These are phyloP conservation scores for Auriculariales sp. DNA, from an alignment of 768 basidiomycete species.

Conservation along the genomic window DNA sequence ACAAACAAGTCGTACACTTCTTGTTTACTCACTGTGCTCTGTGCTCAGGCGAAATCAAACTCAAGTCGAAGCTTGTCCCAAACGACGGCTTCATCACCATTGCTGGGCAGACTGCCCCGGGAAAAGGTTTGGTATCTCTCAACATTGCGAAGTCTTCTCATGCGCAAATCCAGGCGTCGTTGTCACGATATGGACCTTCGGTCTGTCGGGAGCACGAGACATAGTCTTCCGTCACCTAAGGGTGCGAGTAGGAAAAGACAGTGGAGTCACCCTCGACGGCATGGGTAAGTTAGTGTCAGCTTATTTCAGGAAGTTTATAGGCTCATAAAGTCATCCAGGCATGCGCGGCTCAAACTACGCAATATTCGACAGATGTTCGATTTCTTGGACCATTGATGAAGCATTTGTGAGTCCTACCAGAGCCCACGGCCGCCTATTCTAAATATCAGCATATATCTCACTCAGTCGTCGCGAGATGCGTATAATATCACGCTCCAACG, in stretches of 20 bases:
- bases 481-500: no score
- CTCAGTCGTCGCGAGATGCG: no score
- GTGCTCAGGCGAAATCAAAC: no score
- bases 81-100: no score
- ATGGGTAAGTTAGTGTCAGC: slow-evolving; percentile 21
- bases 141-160: slow-evolving; percentile 20
- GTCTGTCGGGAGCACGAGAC: slow-evolving; percentile 17
- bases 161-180: slow-evolving; percentile 23
- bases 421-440: no score
- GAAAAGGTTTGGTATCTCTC: slow-evolving; percentile 17
- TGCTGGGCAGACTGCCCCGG: slow-evolving; percentile 20
- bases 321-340: slow-evolving; percentile 19
- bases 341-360: slow-evolving; percentile 20
- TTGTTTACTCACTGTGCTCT: no score
- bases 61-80: no score
- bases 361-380: slow-evolving; percentile 20
- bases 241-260: slow-evolving; percentile 18
- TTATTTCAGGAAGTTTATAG: slow-evolving; percentile 22
- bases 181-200: not conserved
- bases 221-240: slow-evolving; percentile 17
- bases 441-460: no score
- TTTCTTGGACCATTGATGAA: no score
- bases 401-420: no score
- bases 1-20: no score
- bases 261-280: slow-evolving; percentile 20